Base-by-base conservation (phyloP, 495 filamentous ascomycete genomes). In the Lepidopterella palustris region DNA sequence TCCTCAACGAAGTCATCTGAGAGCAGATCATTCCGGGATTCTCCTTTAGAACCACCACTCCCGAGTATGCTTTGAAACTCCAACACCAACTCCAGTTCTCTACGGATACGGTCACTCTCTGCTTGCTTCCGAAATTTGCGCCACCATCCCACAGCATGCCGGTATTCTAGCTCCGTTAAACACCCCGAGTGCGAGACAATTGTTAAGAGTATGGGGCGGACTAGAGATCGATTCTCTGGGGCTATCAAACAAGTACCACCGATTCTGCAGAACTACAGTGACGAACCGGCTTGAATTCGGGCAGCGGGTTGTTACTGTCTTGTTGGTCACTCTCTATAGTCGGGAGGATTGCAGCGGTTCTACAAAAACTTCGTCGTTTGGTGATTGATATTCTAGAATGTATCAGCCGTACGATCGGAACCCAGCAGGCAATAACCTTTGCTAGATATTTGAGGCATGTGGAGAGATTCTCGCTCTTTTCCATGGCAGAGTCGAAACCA, bases 1-100 rank as follows among this genome's bases (percentile, higher is more conserved):
- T 50, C 9, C 57, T 67, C 1, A 57, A 67, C 28, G 24, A 55
- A n/a, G 8, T 42, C 3, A 49, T 67, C 35, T 35, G 61, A 20
- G 29, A 39, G 9, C 21, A 57, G 13, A 47, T 67, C 2, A 9
- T 56, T 28, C 51, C 55, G 55, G 57, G 57, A 3, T 28, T 55
- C 26, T 40, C 55, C 5, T 32, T n/a, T 8, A 23, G 2, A 5
- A 55, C 61, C 28, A 45, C 26, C 4, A 10, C 13, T 18, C 13
- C 52, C 3, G 29, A 59, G 40, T 23, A 25, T 13, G 35, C 54
- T n/a, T 15, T 31, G 24, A 60, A 64, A 48, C 20, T 63, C 11
- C 20, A 48, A 45, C 10, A 2, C 4, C 64, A 64, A 48, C 20
- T 63, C 11, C 20, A 48, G 52, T 5, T 6, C 4, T 60, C 60